Conservation (phyloP, 495 filamentous ascomycete species). For the Extremus antarcticus region DNA sequence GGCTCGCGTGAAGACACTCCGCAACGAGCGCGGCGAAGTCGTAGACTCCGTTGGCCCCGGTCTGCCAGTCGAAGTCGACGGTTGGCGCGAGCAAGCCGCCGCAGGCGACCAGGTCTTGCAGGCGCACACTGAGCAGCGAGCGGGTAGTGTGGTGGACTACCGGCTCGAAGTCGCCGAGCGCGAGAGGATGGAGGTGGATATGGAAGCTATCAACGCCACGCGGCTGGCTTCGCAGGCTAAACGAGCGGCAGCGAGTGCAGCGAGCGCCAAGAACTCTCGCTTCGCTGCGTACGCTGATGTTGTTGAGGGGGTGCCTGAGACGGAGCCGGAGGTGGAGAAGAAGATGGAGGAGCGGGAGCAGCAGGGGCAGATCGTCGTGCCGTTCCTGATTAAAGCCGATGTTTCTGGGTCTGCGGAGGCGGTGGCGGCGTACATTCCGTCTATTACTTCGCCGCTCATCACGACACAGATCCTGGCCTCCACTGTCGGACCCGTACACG, state of each 20-base stretch:
- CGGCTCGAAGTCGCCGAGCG: conserved; percentile 55
- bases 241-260: conserved; percentile 31
- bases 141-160: conserved; percentile 69
- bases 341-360: conserved; percentile 6
- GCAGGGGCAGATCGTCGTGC: conserved; percentile 51
- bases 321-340: conserved; percentile 7
- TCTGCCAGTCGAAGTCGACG: conserved; percentile 81
- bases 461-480: conserved; percentile 64
- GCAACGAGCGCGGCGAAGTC: conserved; percentile 70
- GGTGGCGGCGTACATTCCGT: conserved; percentile 58
- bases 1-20: conserved; percentile 68
- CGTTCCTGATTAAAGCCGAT: conserved; percentile 85
- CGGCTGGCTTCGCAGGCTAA: conserved; percentile 52
- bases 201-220: conserved; percentile 63
- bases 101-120: conserved; percentile 85
- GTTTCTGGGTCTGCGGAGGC: conserved; percentile 90
- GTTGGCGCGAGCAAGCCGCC: conserved; percentile 84
- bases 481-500: conserved; percentile 64
- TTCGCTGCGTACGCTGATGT: conserved; percentile 6
- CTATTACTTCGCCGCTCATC: conserved; percentile 75
- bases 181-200: conserved; percentile 51
- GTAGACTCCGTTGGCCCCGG: conserved; percentile 72
- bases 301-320: conserved; percentile 19
- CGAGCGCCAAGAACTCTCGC: too few species aligned
- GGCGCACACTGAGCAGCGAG: conserved; percentile 63